Evolutionary conservation across 805 yeast species (phyloP).

Genomic region (Wickerhamiella azyma): DNA sequence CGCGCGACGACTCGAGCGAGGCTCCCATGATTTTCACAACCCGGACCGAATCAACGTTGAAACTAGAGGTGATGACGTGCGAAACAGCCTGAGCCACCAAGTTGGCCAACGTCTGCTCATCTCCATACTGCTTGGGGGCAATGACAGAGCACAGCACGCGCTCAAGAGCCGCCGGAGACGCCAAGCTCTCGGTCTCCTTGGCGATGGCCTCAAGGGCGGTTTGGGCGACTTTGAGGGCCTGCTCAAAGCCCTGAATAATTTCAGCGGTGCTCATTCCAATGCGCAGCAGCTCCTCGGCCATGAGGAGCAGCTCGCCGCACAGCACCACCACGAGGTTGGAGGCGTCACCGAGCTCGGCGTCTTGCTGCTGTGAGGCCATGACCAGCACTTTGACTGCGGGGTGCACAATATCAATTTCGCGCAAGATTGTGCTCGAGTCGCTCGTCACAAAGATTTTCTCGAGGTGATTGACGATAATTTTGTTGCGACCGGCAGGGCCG

Average conservation of each 20-base stretch:
- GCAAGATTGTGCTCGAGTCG: slow-evolving; percentile 96
- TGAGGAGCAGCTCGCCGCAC: slow-evolving; percentile 82
- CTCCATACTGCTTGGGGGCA: slow-evolving; percentile 86
- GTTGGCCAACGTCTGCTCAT: slow-evolving; percentile 60
- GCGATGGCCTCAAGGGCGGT: slow-evolving; percentile 49
- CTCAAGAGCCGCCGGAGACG: slow-evolving; percentile 39
- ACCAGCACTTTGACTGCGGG: slow-evolving; percentile 94
- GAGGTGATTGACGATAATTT: slow-evolving; percentile 80
- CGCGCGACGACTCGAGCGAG: slow-evolving; percentile 55
- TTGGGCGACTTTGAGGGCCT: slow-evolving; percentile 68
- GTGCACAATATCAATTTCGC: slow-evolving; percentile 86
- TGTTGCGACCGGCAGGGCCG: slow-evolving; percentile 96
- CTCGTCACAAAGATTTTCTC: slow-evolving; percentile 82
- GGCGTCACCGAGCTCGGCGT: slow-evolving; percentile 93
- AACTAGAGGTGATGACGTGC: slow-evolving; percentile 49
- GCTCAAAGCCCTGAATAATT: slow-evolving; percentile 79
- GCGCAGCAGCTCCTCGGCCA: slow-evolving; percentile 72
- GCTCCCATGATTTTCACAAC: slow-evolving; percentile 97
- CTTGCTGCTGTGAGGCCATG: slow-evolving; percentile 96
- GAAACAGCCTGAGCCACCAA: slow-evolving; percentile 78
- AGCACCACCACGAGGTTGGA: slow-evolving; percentile 82
- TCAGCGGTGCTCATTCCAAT: slow-evolving; percentile 86
- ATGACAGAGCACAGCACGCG: slow-evolving; percentile 78
- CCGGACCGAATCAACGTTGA: slow-evolving; percentile 87
- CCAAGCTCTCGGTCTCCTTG: slow-evolving; percentile 45